Evolutionary conservation across 192 early-diverging fungal genomes (phyloP).

Genomic region (Coemansia sp.): DNA sequence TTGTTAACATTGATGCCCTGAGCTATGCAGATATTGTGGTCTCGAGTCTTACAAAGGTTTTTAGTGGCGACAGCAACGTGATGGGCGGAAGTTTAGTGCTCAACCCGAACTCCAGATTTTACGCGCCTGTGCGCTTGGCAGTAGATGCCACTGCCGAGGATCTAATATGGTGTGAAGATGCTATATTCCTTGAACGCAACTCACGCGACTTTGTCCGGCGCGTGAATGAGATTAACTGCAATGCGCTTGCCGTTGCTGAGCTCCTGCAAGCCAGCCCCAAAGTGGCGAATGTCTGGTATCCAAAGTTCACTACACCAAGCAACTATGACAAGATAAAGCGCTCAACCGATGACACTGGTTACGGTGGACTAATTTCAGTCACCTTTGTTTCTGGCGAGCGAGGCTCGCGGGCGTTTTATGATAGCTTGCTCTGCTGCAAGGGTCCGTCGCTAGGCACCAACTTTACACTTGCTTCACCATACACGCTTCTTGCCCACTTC

Average conservation of each 20-base stretch:
- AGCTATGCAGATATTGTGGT: slow-evolving; percentile 83
- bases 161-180: slow-evolving; percentile 85
- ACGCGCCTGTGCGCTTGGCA: slow-evolving; percentile 57
- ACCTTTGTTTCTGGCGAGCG: slow-evolving; percentile 59
- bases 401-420: slow-evolving; percentile 72
- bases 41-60: slow-evolving; percentile 90
- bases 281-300: slow-evolving; percentile 79
- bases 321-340: slow-evolving; percentile 69
- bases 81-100: slow-evolving; percentile 92
- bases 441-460: slow-evolving; percentile 96
- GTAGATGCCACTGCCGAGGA: slow-evolving; percentile 74
- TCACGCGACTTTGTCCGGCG: slow-evolving; percentile 81
- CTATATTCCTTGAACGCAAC: slow-evolving; percentile 94
- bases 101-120: slow-evolving; percentile 67
- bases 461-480: slow-evolving; percentile 92
- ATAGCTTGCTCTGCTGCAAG: slow-evolving; percentile 77
- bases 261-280: slow-evolving; percentile 62
- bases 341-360: slow-evolving; percentile 61
- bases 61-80: slow-evolving; percentile 93
- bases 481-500: slow-evolving; percentile 95
- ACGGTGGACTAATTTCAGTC: slow-evolving; percentile 86
- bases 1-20: slow-evolving; percentile 80
- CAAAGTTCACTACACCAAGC: slow-evolving; percentile 70
- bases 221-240: slow-evolving; percentile 72
- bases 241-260: slow-evolving; percentile 76